A percentile compares a stretch with the other conserved stretches of the same genome.
Evolutionary conservation across 345 rosid species (phyloP).

Genomic region (Euphorbia peplus): DNA sequence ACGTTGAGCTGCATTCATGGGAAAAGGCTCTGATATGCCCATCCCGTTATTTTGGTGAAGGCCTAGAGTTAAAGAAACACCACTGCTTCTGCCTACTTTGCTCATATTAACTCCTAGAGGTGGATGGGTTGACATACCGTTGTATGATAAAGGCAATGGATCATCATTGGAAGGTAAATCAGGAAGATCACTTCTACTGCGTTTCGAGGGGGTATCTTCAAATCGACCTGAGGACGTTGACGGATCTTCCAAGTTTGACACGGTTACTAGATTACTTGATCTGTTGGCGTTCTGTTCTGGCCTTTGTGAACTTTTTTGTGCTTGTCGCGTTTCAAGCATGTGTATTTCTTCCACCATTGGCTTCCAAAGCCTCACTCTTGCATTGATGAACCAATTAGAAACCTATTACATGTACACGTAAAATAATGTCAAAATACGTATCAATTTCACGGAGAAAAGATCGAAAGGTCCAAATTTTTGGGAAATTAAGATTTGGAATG

Average conservation of each 20-base stretch:
- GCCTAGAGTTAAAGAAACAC: slow-evolving; percentile 23
- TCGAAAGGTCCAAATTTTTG: not conserved
- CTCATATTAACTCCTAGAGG: slow-evolving; percentile 4
- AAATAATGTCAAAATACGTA: not conserved
- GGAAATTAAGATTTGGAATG: too few relatives aligned
- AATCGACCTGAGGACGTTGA: slow-evolving; percentile 20
- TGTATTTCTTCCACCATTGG: slow-evolving; percentile 39
- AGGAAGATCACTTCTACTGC: slow-evolving; percentile 31
- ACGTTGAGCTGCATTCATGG: slow-evolving; percentile 19
- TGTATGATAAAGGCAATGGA: not conserved
- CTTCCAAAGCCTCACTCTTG: slow-evolving; percentile 36
- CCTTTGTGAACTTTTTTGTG: slow-evolving; percentile 47
- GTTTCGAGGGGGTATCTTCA: slow-evolving; percentile 36
- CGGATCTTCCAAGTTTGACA: not conserved
- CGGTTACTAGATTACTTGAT: slow-evolving; percentile 20
- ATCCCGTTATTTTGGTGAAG: slow-evolving; percentile 26
- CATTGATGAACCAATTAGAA: slow-evolving; percentile 39
- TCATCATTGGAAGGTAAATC: slow-evolving; percentile 10
- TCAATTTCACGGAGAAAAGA: not conserved
- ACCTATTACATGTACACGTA: slow-evolving; percentile 46
- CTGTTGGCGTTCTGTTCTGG: slow-evolving; percentile 41
- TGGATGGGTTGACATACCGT: not conserved
- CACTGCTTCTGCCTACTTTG: slow-evolving; percentile 29
- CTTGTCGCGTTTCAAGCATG: slow-evolving; percentile 26
- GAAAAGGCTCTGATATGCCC: slow-evolving; percentile 14